phyloP scores from a whole-genome alignment of 108 stramenopile species.

The Halocafeteria seosinensis region DNA sequence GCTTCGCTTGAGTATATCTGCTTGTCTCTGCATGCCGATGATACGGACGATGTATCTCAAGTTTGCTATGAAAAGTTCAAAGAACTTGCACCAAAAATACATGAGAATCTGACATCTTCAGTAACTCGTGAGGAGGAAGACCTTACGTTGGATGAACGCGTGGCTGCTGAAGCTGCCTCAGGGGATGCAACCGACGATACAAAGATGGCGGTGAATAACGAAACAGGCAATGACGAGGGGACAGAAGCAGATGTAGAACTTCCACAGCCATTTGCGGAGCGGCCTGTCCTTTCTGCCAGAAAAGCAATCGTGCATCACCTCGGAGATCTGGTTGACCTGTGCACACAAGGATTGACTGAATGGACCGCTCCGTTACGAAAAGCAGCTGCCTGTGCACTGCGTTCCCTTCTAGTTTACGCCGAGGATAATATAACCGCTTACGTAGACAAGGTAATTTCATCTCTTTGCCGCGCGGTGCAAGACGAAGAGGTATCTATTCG shows the following conservation, averaged over 20 bases:
- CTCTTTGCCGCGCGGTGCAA: neutral
- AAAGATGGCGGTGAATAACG: neutral
- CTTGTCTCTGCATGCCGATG: neutral
- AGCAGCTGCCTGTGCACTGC: neutral
- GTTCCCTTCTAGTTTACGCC: neutral
- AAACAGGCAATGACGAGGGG: neutral
- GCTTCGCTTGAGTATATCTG: neutral
- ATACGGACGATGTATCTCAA: neutral
- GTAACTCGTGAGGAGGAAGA: neutral
- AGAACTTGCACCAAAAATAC: neutral
- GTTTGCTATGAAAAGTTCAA: too few species aligned
- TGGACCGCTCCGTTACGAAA: too few species aligned
- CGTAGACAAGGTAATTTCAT: neutral
- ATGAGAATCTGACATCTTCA: neutral
- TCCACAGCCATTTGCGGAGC: neutral
- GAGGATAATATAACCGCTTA: neutral
- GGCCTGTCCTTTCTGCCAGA: neutral
- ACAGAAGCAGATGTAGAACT: neutral
- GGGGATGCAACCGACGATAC: neutral
- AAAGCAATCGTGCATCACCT: neutral
- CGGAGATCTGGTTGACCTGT: too few species aligned
- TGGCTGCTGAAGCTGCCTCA: neutral
- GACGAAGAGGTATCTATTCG: neutral
- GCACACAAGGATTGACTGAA: too few species aligned
- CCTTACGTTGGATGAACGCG: neutral